A percentile compares a stretch with the other conserved stretches of the same genome.
Conservation (phyloP, 257 asterid species). For the Salvia hispanica region DNA sequence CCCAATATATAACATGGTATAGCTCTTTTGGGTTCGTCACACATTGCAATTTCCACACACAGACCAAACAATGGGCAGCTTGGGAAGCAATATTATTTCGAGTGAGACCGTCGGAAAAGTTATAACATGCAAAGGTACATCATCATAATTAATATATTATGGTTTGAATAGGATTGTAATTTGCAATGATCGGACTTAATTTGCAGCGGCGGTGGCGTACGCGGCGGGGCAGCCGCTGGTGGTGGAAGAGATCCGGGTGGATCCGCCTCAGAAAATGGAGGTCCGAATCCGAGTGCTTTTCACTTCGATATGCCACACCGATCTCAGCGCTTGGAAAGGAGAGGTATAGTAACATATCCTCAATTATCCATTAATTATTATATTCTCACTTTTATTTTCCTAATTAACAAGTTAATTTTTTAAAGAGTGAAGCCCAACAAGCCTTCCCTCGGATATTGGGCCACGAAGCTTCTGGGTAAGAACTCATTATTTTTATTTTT, state of each 20-base stretch:
- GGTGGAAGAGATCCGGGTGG: slow-evolving; percentile 73
- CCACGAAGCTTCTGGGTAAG: slow-evolving; percentile 93
- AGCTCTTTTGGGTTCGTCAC: too few species aligned
- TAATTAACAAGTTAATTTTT: neutral
- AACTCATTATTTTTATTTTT: neutral
- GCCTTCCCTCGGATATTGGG: slow-evolving; percentile 81
- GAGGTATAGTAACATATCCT: slow-evolving; percentile 74
- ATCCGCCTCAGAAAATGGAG: slow-evolving; percentile 84
- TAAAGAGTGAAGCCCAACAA: slow-evolving; percentile 64
- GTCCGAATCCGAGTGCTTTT: slow-evolving; percentile 77
- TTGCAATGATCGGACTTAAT: neutral
- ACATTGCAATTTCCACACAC: neutral
- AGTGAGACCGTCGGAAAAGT: slow-evolving; percentile 55
- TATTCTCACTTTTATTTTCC: neutral
- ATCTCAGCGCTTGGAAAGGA: slow-evolving; percentile 87
- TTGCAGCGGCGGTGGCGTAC: slow-evolving; percentile 89
- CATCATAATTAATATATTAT: neutral
- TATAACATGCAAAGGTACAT: slow-evolving; percentile 64
- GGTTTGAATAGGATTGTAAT: neutral
- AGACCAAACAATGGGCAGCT: slow-evolving; percentile 42
- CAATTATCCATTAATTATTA: neutral
- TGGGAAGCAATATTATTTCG: slow-evolving; percentile 35
- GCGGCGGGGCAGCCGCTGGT: slow-evolving; percentile 67
- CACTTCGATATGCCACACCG: slow-evolving; percentile 91
- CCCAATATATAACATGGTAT: too few species aligned